Conservation (phyloP, 768 basidiomycete genomes). For the Filobasidium floriforme region DNA sequence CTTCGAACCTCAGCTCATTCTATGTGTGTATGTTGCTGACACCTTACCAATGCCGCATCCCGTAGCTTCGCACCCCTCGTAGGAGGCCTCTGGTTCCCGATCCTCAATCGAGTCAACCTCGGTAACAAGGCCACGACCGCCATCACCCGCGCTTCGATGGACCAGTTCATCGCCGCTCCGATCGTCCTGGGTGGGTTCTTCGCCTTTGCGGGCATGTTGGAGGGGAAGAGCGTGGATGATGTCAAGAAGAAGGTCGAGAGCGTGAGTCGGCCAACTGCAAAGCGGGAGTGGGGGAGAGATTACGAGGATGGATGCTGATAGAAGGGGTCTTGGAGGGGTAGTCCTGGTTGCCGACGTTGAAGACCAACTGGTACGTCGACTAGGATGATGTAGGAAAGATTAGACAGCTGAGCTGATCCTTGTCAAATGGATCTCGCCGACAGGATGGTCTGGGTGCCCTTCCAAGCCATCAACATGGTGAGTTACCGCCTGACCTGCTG, state of each 20-base stretch:
- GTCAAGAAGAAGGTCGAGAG: slow-evolving; percentile 51
- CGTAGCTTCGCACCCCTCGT: slow-evolving; percentile 68
- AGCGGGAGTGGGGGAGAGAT: not conserved
- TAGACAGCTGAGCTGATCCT: too few species aligned
- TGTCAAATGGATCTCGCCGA: too few species aligned
- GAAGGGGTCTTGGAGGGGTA: not conserved
- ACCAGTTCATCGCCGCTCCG: slow-evolving; percentile 72
- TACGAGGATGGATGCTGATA: not conserved
- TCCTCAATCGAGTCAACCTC: slow-evolving; percentile 17
- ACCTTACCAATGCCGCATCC: slow-evolving; percentile 48
- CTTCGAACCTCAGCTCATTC: not conserved
- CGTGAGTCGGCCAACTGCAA: slow-evolving; percentile 24
- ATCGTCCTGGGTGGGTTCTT: slow-evolving; percentile 58
- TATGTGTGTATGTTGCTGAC: slow-evolving; percentile 55
- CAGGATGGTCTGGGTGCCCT: slow-evolving; percentile 30
- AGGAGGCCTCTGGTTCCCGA: slow-evolving; percentile 63
- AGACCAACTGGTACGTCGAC: slow-evolving; percentile 34
- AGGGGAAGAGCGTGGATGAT: slow-evolving; percentile 58
- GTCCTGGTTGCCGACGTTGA: slow-evolving; percentile 36
- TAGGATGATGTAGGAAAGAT: slow-evolving; percentile 3
- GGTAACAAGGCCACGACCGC: slow-evolving; percentile 13
- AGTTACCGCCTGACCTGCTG: not conserved
- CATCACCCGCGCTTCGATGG: slow-evolving; percentile 46
- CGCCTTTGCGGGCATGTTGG: slow-evolving; percentile 68
- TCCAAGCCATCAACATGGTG: slow-evolving; percentile 42